Conservation (phyloP, 129 eudicot species). For the Cynara cardunculus region DNA sequence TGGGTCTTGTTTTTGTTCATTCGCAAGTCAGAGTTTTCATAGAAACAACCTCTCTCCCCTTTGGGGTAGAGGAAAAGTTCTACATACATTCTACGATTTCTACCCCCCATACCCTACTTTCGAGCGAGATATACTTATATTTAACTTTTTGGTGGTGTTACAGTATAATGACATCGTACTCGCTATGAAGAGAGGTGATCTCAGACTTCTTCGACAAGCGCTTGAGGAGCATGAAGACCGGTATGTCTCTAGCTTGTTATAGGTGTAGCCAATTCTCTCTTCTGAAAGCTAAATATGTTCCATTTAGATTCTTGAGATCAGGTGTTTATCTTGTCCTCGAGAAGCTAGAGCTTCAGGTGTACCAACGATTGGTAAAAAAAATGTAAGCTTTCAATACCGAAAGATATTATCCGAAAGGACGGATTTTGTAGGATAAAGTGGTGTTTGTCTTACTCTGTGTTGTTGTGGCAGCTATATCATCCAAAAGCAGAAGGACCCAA, state of each 20-base stretch:
- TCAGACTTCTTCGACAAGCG: conserved; percentile 75
- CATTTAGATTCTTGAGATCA: conserved; percentile 78
- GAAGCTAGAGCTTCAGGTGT: conserved; percentile 94
- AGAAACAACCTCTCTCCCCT: not conserved
- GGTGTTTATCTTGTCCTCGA: conserved; percentile 97
- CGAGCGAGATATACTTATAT: not conserved
- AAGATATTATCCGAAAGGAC: not conserved
- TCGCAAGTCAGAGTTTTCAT: not conserved
- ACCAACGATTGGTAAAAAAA: conserved; percentile 81
- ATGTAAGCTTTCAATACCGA: conserved; percentile 44
- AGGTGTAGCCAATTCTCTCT: not conserved
- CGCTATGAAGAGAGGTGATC: conserved; percentile 91
- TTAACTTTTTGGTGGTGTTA: conserved; percentile 11
- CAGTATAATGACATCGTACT: conserved; percentile 76
- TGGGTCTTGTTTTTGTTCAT: too few species aligned
- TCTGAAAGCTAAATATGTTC: not conserved
- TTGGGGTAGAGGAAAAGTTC: not conserved
- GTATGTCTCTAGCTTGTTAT: conserved; percentile 31
- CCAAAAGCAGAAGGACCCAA: conserved; percentile 83
- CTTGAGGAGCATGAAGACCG: conserved; percentile 91
- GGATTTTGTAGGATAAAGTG: not conserved
- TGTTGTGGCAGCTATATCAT: conserved; percentile 60
- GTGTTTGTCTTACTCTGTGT: not conserved
- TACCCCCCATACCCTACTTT: not conserved
- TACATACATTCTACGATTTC: not conserved